phyloP scores from a whole-genome alignment of 192 early-diverging fungal species.

The Rhizoclosmatium globosum region DNA sequence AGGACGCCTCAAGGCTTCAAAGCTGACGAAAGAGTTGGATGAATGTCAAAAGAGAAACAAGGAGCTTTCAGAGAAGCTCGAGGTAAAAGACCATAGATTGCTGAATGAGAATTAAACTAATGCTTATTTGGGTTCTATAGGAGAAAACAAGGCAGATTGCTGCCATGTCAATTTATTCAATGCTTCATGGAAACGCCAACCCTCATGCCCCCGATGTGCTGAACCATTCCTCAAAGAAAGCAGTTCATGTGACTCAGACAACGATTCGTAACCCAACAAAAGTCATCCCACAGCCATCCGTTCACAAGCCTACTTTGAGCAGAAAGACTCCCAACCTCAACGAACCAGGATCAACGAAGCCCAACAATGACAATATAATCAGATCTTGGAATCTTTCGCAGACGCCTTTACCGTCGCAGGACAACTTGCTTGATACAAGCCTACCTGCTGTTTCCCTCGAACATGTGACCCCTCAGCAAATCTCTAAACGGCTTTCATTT shows the following conservation, averaged over 20 bases:
- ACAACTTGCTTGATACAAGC: not conserved
- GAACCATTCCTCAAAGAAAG: not conserved
- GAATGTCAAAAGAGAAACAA: not conserved
- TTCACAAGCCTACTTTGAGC: conserved; percentile 11
- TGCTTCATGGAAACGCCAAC: not conserved
- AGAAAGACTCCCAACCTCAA: not conserved
- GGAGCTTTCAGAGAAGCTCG: conserved; percentile 22
- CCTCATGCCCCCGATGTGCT: not conserved
- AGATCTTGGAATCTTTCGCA: conserved; percentile 19
- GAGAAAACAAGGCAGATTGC: conserved; percentile 26
- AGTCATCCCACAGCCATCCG: conserved; percentile 9
- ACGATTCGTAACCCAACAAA: not conserved
- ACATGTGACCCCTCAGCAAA: not conserved
- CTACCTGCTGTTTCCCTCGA: not conserved
- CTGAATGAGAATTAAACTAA: too few species aligned
- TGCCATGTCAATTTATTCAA: conserved; percentile 19
- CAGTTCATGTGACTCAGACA: not conserved
- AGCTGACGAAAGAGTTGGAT: conserved; percentile 22
- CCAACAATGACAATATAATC: conserved; percentile 9
- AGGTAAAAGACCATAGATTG: not conserved
- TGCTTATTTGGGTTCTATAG: not conserved
- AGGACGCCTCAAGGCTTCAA: conserved; percentile 6
- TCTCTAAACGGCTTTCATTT: not conserved
- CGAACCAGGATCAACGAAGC: not conserved
- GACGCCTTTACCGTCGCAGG: not conserved